Conservation (phyloP, 2,329 filamentous ascomycete genomes). For the Xylaria sp. region DNA sequence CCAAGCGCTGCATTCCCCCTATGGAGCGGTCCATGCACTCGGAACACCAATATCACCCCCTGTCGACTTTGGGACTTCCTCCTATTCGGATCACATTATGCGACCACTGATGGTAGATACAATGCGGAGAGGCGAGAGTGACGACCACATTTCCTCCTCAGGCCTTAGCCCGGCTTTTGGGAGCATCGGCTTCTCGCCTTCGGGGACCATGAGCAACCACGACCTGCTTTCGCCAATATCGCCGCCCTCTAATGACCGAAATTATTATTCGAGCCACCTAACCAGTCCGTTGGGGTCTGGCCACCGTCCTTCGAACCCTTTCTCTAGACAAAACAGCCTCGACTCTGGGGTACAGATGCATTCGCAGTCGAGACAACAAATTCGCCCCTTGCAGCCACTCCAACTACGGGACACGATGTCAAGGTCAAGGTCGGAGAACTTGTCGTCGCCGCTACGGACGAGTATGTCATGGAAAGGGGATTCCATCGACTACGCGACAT, state of each 20-base stretch:
- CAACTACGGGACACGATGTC: constrained; percentile 61
- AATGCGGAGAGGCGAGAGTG: constrained; percentile 63
- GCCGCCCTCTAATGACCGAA: constrained; percentile 56
- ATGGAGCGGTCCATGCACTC: constrained; percentile 61
- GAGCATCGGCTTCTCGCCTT: constrained; percentile 64
- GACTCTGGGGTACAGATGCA: constrained; percentile 51
- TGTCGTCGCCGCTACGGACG: constrained; percentile 61
- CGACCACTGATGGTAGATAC: constrained; percentile 70
- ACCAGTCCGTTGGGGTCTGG: constrained; percentile 50
- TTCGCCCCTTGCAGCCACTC: constrained; percentile 59
- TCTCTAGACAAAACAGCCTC: constrained; percentile 52
- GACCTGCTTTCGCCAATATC: constrained; percentile 63
- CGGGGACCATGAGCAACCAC: constrained; percentile 51
- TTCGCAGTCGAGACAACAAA: constrained; percentile 48
- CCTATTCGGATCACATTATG: constrained; percentile 64
- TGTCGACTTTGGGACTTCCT: constrained; percentile 50
- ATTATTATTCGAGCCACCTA: constrained; percentile 54
- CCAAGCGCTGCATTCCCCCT: constrained; percentile 68
- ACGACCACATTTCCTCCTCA: constrained; percentile 69
- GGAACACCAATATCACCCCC: constrained; percentile 52
- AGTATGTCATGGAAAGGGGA: constrained; percentile 68
- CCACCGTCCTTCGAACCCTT: constrained; percentile 56
- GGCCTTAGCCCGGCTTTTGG: constrained; percentile 70
- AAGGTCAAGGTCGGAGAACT: constrained; percentile 58
- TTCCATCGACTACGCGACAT: constrained; percentile 59